Evolutionary conservation across 2,329 filamentous ascomycete genomes (phyloP).

Genomic region (Daldinia eschscholtzii): DNA sequence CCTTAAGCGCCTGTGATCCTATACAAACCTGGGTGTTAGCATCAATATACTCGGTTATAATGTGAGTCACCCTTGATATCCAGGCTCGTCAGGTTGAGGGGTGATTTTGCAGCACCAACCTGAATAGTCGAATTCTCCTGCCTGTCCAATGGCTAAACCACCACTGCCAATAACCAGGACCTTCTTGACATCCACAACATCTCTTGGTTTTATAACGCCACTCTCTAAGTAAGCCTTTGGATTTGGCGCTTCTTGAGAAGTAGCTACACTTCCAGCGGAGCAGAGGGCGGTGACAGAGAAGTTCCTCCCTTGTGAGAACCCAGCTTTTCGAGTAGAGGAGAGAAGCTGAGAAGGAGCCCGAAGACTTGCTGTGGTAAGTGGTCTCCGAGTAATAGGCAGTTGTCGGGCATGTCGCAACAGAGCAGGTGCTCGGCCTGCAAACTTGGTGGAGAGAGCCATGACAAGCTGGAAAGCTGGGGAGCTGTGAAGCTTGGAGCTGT

Average conservation of each 20-base stretch:
- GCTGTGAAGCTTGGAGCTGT: not conserved
- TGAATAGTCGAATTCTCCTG: constrained; percentile 98
- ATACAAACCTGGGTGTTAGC: constrained; percentile 46
- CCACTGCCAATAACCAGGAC: constrained; percentile 96
- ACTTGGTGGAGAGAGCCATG: constrained; percentile 53
- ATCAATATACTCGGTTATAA: constrained; percentile 16
- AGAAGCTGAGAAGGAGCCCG: constrained; percentile 54
- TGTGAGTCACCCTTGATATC: constrained; percentile 46
- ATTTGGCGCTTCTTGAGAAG: constrained; percentile 78
- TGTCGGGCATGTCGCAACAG: constrained; percentile 68
- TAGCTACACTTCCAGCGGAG: constrained; percentile 54
- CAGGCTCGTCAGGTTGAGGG: constrained; percentile 25
- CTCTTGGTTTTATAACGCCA: constrained; percentile 82
- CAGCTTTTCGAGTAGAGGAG: constrained; percentile 54
- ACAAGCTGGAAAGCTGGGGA: constrained; percentile 20
- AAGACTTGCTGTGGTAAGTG: constrained; percentile 57
- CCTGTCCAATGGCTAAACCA: constrained; percentile 95
- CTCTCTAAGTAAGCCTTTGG: constrained; percentile 90
- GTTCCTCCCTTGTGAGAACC: constrained; percentile 60
- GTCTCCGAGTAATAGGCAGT: constrained; percentile 60
- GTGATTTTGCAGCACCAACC: constrained; percentile 68
- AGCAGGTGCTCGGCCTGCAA: constrained; percentile 70
- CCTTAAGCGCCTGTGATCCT: constrained; percentile 97
- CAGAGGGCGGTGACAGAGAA: constrained; percentile 62
- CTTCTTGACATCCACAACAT: constrained; percentile 93